Evolutionary conservation across 2,329 filamentous ascomycete genomes (phyloP), one percentile per base, ranked within the genome.

Genomic region (Paradendryphiella salina): DNA sequence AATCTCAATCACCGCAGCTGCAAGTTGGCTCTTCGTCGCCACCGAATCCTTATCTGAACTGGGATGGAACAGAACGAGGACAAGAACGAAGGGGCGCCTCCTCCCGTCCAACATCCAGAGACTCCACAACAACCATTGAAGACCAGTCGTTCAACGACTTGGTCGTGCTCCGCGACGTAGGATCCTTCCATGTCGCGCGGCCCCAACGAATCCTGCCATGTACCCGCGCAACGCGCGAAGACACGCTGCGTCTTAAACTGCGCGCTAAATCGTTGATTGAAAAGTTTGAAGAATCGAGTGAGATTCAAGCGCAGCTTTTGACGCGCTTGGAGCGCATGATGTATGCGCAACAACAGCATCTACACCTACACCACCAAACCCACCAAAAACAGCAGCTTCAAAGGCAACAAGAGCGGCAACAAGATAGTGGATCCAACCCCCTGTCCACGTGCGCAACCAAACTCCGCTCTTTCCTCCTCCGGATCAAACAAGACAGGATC

Each of bases 311-410:
- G 1, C 21, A 39, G 0, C 51, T 71, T 0, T 35, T 62, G 0
- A 46, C 45, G 0, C 59, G 64, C 0, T 36, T 70, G n/a, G 63
- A 70, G 32, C 56, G 59, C 17, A 67, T 66, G 65, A 35, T 63
- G 4, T 38, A 46, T 2, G 18, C 15, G 31, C 38, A 54, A 2
- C 36, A 52, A 7, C 53, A 17, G 31, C 43, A 2, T 34, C 36
- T 10, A 11, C 14, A 1, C 20, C 37, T 1, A 26, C 38, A 53
- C 1, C 36, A 52, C 6, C 53, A 17, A 2, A 37, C 38, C 21
- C 21, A 23, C 21, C 21, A 5, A 23, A 6, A 4, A 5, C 21
- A 23, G 21, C 21, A 23, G 5, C 21, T 23, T 7, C 21, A 23
- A 23, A 23, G 2, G 33, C 37, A 54, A 2, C 36, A 52, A 6